These are phyloP conservation scores for Leishmania gerbilli DNA, from an alignment of 208 protist species.

Conservation along the genomic window DNA sequence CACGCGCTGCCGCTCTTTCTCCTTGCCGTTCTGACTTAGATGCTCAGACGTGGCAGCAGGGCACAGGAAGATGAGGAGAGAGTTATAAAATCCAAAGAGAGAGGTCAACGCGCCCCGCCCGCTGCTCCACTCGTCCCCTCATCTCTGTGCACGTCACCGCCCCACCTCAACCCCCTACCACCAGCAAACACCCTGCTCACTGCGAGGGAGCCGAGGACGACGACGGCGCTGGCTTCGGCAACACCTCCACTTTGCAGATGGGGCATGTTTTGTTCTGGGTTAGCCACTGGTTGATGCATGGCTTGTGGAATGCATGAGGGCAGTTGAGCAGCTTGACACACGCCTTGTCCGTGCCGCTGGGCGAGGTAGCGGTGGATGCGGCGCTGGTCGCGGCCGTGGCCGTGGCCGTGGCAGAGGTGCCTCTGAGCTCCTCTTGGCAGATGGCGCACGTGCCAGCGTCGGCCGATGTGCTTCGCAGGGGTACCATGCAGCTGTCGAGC, in stretches of 20 bases:
- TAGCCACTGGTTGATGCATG: slow-evolving; percentile 78
- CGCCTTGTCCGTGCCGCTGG: background rate
- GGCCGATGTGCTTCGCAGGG: slow-evolving; percentile 6
- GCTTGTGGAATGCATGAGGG: slow-evolving; percentile 68
- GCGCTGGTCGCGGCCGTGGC: slow-evolving; percentile 4
- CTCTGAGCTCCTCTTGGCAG: slow-evolving; percentile 59
- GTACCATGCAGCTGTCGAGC: slow-evolving; percentile 37
- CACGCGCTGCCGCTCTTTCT: background rate
- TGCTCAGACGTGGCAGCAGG: background rate
- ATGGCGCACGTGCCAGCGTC: slow-evolving; percentile 56
- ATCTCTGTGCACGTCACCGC: background rate
- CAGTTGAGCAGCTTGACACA: slow-evolving; percentile 55
- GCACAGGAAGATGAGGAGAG: background rate
- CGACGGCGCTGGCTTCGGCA: slow-evolving; percentile 20
- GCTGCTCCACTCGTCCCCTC: background rate
- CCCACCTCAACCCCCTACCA: background rate
- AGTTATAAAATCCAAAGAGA: background rate
- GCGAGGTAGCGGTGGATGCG: background rate
- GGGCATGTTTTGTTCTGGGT: slow-evolving; percentile 69
- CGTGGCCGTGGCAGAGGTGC: slow-evolving; percentile 7
- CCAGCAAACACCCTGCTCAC: background rate
- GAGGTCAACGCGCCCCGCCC: background rate
- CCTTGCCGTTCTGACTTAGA: background rate
- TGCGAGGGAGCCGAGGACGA: background rate
- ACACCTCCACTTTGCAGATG: slow-evolving; percentile 67